Base-by-base conservation (phyloP, 768 basidiomycete genomes). In the Scleroderma citrinum region DNA sequence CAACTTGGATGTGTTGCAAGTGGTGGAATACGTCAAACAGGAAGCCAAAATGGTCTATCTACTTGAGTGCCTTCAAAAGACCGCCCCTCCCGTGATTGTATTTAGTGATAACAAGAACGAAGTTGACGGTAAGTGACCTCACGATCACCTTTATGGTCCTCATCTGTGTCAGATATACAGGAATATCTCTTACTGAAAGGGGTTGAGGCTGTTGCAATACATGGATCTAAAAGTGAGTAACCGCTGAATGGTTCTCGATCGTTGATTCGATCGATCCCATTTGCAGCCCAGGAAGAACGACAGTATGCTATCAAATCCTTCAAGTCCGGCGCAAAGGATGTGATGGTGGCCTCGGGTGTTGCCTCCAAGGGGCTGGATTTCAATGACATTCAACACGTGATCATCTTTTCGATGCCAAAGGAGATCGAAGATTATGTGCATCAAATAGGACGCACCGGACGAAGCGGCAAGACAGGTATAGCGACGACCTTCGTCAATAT, bases 351-450 rank as follows among this genome's bases (percentile, higher is more conserved):
- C 3, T 97, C 94, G 3, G 85, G 94, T 26, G 92, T 99, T 23
- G 96, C 95, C 1, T 96, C 92, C 34, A 98, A 99, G 67, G 96
- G 96, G 24, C 81, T 99, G 52, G 96, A 99, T 69, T 99, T 99
- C 70, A 93, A 88, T 66, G 96, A 98, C 61, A 95, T 99, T 50
- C 93, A 97, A 59, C 96, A 97, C 65, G 94, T 98, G 63, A 97
- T 99, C 68, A 98, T 97, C 54, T 99, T 94, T 67, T 85, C 89
- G 26, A 98, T 99, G 96, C 96, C 96, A 0, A 99, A 98, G 68
- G 96, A 99, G 72, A 99, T 99, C 54, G 96, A 99, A 69, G 96
- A 99, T 66, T 99, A 99, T 60, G 95, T 98, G 44, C 96, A 99
- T 72, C 95, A 99, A 68, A 98, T 98, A 56, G 96, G 96, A 23